Conservation (phyloP, 140 eudicot species). For the Senecio squalidus region DNA sequence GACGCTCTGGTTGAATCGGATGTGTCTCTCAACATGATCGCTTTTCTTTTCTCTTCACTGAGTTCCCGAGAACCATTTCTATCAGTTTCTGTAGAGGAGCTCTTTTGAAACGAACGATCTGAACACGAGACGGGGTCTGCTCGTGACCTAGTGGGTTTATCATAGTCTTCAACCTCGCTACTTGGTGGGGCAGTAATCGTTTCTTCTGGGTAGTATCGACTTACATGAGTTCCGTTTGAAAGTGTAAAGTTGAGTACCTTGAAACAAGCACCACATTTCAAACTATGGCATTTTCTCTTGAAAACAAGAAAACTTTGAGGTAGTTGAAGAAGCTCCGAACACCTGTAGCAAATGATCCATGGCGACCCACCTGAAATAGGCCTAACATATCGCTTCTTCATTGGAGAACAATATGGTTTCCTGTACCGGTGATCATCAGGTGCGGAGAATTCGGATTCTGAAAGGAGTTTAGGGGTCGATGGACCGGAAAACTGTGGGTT, state of each 20-base stretch:
- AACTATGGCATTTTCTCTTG: conserved; percentile 48
- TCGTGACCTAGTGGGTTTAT: conserved; percentile 15
- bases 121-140: conserved; percentile 52
- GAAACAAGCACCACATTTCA: conserved; percentile 63
- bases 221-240: conserved; percentile 34
- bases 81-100: conserved; percentile 50
- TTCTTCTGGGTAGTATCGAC: conserved; percentile 38
- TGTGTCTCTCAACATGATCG: conserved; percentile 18
- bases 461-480: conserved; percentile 41
- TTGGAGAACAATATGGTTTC: conserved; percentile 24
- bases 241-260: conserved; percentile 53
- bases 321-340: conserved; percentile 55
- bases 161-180: conserved; percentile 48
- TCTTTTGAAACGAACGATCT: conserved; percentile 42
- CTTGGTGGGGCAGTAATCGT: conserved; percentile 57
- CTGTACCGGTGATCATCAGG: conserved; percentile 32
- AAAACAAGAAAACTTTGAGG: conserved; percentile 73
- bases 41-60: conserved; percentile 36
- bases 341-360: conserved; percentile 49
- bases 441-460: conserved; percentile 34
- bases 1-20: conserved; percentile 29
- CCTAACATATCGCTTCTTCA: conserved; percentile 48
- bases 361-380: conserved; percentile 85
- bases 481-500: conserved; percentile 29
- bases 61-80: conserved; percentile 31